Evolutionary conservation across 78 protist genomes (phyloP), one percentile per base, ranked within the genome.

Genomic region (Chrysochromulina tobinii): DNA sequence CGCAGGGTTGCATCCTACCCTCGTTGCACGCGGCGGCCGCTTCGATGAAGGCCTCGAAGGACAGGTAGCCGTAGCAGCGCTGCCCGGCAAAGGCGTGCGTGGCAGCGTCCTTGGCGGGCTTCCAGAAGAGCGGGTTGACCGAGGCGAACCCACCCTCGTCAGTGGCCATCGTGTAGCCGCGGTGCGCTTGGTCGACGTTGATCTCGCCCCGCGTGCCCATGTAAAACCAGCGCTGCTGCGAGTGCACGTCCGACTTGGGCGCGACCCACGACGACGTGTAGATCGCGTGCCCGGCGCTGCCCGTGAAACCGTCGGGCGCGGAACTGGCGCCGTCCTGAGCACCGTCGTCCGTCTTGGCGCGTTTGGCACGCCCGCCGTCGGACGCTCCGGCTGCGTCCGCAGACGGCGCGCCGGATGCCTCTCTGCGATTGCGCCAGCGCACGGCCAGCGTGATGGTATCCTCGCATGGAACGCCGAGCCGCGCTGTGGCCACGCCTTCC

Each of bases 61-160:
- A 75, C 17, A 6, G 25, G 93, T 94, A 94, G 53, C 95, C 95
- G 54, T 94, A 94, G 72, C 93, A 93, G 55, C 64, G 61, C 57
- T 91, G 93, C 0, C 95, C 95, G 38, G 25, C 5, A 67, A 90
- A 94, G 20, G 53, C 23, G 27, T 93, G 92, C 4, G 89, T 87
- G 38, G 68, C n/a, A 6, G 79, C 79, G 69, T 66, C 93, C 6
- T 77, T 84, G 48, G 27, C 20, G 90, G 91, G 86, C 51, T 77
- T 69, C 91, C 91, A 90, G 90, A 87, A 94, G 61, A 91, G 85
- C 72, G 95, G 95, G 86, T 94, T 94, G 57, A 87, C 21, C 20
- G 72, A 14, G 23, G 14, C 25, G 61, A 59, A 93, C 20, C 92
- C 91, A 8, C 20, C 51, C 17, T 23, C 75, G 51, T 93, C 94